Evolutionary conservation across 2,329 filamentous ascomycete species (phyloP), one percentile per base, ranked within the genome.

Genomic region (Claviceps monticola): DNA sequence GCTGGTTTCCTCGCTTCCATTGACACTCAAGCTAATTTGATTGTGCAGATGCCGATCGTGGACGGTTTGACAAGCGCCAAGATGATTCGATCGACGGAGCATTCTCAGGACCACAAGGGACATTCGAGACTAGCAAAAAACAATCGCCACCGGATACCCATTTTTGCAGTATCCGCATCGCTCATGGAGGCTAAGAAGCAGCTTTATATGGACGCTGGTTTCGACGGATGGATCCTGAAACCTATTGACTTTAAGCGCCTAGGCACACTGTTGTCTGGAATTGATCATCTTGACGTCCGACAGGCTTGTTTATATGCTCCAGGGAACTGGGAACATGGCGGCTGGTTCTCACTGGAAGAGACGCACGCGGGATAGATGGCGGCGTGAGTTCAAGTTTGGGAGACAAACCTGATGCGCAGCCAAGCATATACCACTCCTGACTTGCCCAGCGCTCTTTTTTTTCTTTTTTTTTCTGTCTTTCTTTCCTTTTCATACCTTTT

Each of bases 191-290:
- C 73, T 17, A 78, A 89, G 45, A 76, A 71, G 49, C 72, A 83
- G 42, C 76, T 68, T 0, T 95, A 95, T 58, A 77, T 88, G 44
- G 74, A 85, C 45, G 81, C 82, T 6, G 89, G 89, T 0, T 95
- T 95, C 58, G 88, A 95, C 58, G 89, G 85, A 23, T 95, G 88
- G 88, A 89, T 95, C 26, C 70, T 94, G 53, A 95, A 95, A 61
- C 88, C 88, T 0, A 86, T 95, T 45, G 82, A 91, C 54, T 94
- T 95, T 62, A 79, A 81, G 57, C 76, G 88, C 8, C 72, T 95
- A 0, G 80, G 79, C 53, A 74, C 76, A 21, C 71, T 95, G 7
- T 74, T 95, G 51, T 66, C 71, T 1, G 88, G 87, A 1, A 86
- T 93, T 41, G 73, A 80, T 2, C 75, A 86, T 46, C 69, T 75